Evolutionary conservation across 306 rosid species (phyloP), one percentile per base, ranked within the genome.

Genomic region (Betula pendula): DNA sequence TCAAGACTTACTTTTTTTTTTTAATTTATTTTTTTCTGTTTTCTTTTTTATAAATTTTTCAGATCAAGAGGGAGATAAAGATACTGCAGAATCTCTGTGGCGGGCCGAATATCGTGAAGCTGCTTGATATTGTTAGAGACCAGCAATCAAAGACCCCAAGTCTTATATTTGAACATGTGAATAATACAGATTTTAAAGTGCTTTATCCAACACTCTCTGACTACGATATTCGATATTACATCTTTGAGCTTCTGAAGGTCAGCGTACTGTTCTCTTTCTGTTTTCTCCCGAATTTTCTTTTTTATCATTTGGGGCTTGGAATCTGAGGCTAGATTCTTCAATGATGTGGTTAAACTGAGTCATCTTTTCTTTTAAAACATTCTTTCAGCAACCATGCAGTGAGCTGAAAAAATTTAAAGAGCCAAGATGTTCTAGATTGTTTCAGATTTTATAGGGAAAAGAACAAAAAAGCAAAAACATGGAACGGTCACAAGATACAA

Each of bases 71-170:
- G 90, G 97, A 93, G 84, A 93, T 93, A 72, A 93, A 93, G 81
- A 93, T 93, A 81, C 84, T 93, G 72, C 97, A 93, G 88, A 93
- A 93, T 88, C 96, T 93, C 53, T 93, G 97, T 38, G 97, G 96
- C 63, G 97, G 97, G 43, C 97, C 97, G 1, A 93, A 93, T 88
- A 80, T 93, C 68, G 90, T 93, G 70, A 90, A 93, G 92, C 84
- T 93, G 91, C 96, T 90, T 68, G 97, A 93, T 84, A 93, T 93
- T 40, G 97, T 93, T 79, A 85, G 97, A 85, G 97, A 93, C 78
- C 97, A 93, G 88, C 97, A 93, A 74, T 93, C 97, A 4, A 93
- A 93, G 92, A 93, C 97, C 48, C 97, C 97, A 25, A 93, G 97
- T 81, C 86, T 93, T 74, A 81, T 93, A 69, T 93, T 93, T 76